Evolutionary conservation across 495 filamentous ascomycete species (phyloP).

Genomic region (Ascobolus immersus): DNA sequence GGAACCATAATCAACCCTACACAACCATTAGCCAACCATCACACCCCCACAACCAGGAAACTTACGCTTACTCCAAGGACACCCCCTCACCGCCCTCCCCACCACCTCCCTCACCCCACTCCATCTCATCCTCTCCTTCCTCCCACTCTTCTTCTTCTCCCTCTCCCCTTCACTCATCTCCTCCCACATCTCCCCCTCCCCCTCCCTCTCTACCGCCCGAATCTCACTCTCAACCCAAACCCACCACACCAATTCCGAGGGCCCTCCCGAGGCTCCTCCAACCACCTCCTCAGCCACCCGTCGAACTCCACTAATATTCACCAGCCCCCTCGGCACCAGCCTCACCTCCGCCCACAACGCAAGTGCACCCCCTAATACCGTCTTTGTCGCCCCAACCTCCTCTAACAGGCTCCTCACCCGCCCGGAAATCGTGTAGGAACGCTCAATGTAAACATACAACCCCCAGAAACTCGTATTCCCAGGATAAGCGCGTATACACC

Average conservation of each 20-base stretch:
- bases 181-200: slow-evolving; percentile 38
- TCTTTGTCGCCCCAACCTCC: slow-evolving; percentile 13
- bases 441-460: slow-evolving; percentile 44
- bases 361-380: slow-evolving; percentile 24
- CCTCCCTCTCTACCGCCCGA: slow-evolving; percentile 16
- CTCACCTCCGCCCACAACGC: slow-evolving; percentile 38
- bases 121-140: no score
- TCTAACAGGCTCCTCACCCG: slow-evolving; percentile 37
- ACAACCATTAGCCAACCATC: slow-evolving; percentile 1
- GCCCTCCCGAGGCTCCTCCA: slow-evolving; percentile 16
- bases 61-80: slow-evolving; percentile 53
- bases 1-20: slow-evolving; percentile 12
- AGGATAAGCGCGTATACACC: slow-evolving; percentile 38
- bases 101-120: slow-evolving; percentile 32
- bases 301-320: slow-evolving; percentile 32
- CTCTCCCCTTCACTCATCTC: slow-evolving; percentile 42
- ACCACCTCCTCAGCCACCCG: slow-evolving; percentile 50
- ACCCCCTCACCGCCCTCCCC: slow-evolving; percentile 41
- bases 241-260: slow-evolving; percentile 34
- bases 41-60: slow-evolving; percentile 11
- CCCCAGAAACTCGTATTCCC: slow-evolving; percentile 54
- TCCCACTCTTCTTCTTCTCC: no score
- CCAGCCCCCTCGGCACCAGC: slow-evolving; percentile 18
- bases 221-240: slow-evolving; percentile 29
- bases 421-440: slow-evolving; percentile 41